Evolutionary conservation across 2,329 filamentous ascomycete species (phyloP).

Genomic region (Colletotrichum coccodes): DNA sequence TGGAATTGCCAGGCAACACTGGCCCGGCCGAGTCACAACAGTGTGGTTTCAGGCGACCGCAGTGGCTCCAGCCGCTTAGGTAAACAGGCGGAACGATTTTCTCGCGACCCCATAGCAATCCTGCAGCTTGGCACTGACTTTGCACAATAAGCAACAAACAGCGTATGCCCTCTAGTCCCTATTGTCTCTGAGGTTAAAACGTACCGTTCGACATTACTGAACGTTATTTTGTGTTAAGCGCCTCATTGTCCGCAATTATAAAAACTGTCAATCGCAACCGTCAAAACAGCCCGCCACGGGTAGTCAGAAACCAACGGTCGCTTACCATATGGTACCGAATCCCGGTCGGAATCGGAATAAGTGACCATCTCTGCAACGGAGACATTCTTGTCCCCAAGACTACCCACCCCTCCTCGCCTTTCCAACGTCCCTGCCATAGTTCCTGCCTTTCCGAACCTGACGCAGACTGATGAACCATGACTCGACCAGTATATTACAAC

Average conservation of each 20-base stretch:
- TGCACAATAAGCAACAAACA: background rate
- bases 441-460: constrained; percentile 15
- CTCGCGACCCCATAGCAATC: background rate
- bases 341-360: constrained; percentile 10
- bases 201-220: background rate
- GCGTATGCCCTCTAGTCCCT: background rate
- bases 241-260: background rate
- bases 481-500: constrained; percentile 21
- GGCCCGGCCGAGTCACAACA: constrained; percentile 1
- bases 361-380: background rate
- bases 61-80: constrained; percentile 5
- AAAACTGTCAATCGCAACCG: constrained; percentile 1
- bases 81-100: background rate
- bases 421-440: background rate
- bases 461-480: constrained; percentile 17
- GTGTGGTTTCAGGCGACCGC: background rate
- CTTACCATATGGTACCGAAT: background rate
- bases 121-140: background rate
- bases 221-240: background rate
- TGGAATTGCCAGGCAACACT: constrained; percentile 6
- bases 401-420: background rate
- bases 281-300: background rate
- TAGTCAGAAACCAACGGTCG: no score
- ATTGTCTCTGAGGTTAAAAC: background rate
- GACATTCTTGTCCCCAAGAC: background rate